Evolutionary conservation across 805 yeast genomes (phyloP), one percentile per base, ranked within the genome.

Genomic region (Wickerhamomyces sydowiorum): DNA sequence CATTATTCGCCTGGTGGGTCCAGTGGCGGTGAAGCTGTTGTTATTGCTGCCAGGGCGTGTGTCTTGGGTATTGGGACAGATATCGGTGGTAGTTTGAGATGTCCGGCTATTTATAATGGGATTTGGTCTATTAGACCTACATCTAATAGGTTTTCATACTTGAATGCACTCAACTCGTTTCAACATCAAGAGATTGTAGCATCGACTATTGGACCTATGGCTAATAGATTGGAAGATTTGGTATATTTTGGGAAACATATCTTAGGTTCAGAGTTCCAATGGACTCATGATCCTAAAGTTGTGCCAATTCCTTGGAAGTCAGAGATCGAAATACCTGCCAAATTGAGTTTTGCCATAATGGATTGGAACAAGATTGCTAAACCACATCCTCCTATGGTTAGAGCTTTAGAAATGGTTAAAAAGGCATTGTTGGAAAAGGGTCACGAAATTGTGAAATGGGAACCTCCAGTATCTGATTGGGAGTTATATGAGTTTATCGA

Each of bases 41-140:
- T 76, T 22, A 50, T 72, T 9, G 69, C 68, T 1, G 46, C 69
- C 42, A 59, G 61, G 40, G 78, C 78, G 5, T 65, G 75, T n/a
- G 64, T 68, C 7, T 39, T 75, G 27, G 82, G 83, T 18, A 54
- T 78, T 36, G 82, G 82, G 14, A 67, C 74, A 13, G 81, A 76
- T 49, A 70, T 74, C 40, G 80, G 79, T 23, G 80, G 81, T 12
- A 61, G 70, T 14, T 62, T 75, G 28, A 61, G 80, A 40, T 64
- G 65, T 33, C 80, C 81, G 1, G 69, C 77, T 8, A 59, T 70
- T 23, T 63, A 59, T 45, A 64, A 65, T 34, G 67, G 69, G 37
- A 43, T 68, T 27, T 75, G 61, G 52, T 67, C 71, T 1, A 47
- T 75, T 37, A 66, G 65, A 48, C 76, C 79, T 1, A 58, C 75